phyloP scores from a whole-genome alignment of 495 filamentous ascomycete species.

The Aspergillus carlsbadensis region DNA sequence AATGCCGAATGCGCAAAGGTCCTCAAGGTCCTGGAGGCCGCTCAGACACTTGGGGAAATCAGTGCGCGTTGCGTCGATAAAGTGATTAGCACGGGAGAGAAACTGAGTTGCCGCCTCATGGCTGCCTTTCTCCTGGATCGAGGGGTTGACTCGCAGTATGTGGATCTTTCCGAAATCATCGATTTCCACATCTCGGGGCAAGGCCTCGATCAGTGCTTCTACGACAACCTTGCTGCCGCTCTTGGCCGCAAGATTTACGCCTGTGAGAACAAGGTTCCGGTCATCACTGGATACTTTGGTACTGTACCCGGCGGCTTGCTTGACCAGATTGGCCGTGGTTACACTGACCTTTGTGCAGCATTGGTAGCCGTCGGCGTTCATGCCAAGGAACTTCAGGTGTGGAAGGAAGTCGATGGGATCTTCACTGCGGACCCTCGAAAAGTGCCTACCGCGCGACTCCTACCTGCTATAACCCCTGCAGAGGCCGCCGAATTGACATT shows the following conservation, averaged over 20 bases:
- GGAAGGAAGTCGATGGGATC: conserved; percentile 93
- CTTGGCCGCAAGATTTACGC: conserved; percentile 66
- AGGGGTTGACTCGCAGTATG: conserved; percentile 77
- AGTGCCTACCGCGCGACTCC: conserved; percentile 77
- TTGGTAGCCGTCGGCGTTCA: conserved; percentile 74
- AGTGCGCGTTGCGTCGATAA: conserved; percentile 81
- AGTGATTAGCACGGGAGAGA: conserved; percentile 90
- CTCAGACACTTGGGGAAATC: conserved; percentile 64
- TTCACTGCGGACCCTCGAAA: conserved; percentile 87
- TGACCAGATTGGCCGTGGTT: conserved; percentile 78
- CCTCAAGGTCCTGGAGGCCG: conserved; percentile 57
- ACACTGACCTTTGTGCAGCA: conserved; percentile 87
- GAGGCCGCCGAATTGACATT: conserved; percentile 91
- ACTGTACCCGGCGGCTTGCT: conserved; percentile 78
- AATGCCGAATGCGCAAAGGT: conserved; percentile 68
- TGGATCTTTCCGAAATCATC: conserved; percentile 78
- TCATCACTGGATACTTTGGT: conserved; percentile 86
- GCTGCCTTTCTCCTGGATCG: conserved; percentile 73
- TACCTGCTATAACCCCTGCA: conserved; percentile 76
- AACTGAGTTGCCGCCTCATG: conserved; percentile 87
- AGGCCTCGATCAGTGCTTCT: conserved; percentile 77
- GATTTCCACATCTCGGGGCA: conserved; percentile 55
- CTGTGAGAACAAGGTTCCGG: conserved; percentile 70
- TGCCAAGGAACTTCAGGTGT: conserved; percentile 81
- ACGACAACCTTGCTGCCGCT: conserved; percentile 62